Base-by-base conservation (phyloP, 2,329 filamentous ascomycete genomes). In the Trichocomaceae sp. region DNA sequence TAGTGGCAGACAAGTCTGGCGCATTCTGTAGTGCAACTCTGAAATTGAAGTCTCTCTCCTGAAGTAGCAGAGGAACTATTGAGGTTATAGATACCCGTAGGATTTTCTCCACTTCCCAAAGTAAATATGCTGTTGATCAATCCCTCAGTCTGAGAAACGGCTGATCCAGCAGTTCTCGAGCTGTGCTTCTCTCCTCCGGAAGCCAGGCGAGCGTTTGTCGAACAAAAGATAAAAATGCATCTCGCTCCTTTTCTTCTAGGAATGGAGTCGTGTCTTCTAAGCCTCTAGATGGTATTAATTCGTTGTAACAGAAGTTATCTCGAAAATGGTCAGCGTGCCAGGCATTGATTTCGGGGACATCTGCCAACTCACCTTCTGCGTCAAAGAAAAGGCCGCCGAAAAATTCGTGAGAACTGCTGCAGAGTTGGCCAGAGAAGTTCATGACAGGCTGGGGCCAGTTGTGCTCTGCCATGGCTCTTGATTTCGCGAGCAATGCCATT, bases 391-490 rank as follows among this genome's bases (percentile, higher is more conserved):
- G 23, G 7, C 23, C 23, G 23, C 23, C 7, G 23, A 26, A 26
- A 7, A 26, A 26, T 26, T 26, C 23, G 4, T 7, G 23, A 26
- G 23, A 3, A 26, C 7, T 26, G 23, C 7, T 26, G 23, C 50
- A 60, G 2, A 39, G 2, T 4, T 35, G 37, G 15, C 52, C 37
- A 9, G 15, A 17, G n/a, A 44, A 35, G 15, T 48, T 26, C 19
- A 6, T 41, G 20, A 56, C 26, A 44, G 70, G 69, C 2, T 71
- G 70, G 26, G 65, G 65, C 17, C 72, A 72, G 1, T 76, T 58
- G 52, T 75, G 61, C 17, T 65, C 67, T 47, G 74, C 71, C 64
- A 77, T 76, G 53, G 75, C 63, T 6, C 42, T 26, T 39, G 31
- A 54, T 42, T 49, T 49, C 13, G 26, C 51, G 12, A 59, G 49